Conservation (phyloP, 2,329 filamentous ascomycete genomes). For the Cladosporium sp. region DNA sequence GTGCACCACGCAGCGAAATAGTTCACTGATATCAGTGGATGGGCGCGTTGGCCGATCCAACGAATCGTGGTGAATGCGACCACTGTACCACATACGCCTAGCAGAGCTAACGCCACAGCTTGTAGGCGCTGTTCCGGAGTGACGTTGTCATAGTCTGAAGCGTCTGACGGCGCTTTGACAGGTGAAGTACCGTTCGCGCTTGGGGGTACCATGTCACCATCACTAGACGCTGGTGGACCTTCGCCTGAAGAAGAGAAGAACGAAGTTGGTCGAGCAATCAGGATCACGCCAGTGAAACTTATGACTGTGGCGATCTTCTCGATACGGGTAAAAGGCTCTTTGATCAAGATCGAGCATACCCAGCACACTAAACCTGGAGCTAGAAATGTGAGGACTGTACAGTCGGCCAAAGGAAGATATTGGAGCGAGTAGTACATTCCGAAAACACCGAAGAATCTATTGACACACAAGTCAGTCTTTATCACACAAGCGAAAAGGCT, state of each 20-base stretch:
- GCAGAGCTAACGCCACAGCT: slow-evolving; percentile 66
- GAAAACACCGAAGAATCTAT: not conserved
- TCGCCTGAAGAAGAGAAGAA: slow-evolving; percentile 44
- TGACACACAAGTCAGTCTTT: not conserved
- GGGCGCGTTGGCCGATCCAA: slow-evolving; percentile 73
- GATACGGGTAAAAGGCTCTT: slow-evolving; percentile 71
- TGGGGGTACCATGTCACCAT: slow-evolving; percentile 20
- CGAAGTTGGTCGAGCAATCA: slow-evolving; percentile 71
- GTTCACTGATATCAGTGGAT: slow-evolving; percentile 79
- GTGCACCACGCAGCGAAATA: slow-evolving; percentile 73
- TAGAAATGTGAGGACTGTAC: slow-evolving; percentile 85
- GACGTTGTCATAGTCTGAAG: slow-evolving; percentile 38
- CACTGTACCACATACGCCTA: slow-evolving; percentile 74
- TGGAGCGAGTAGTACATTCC: slow-evolving; percentile 71
- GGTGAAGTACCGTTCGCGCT: slow-evolving; percentile 23
- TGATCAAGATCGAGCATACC: slow-evolving; percentile 69
- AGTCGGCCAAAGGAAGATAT: slow-evolving; percentile 80
- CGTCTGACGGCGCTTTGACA: slow-evolving; percentile 19
- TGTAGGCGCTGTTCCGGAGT: slow-evolving; percentile 63
- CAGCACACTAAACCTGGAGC: slow-evolving; percentile 75
- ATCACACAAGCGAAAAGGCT: not conserved
- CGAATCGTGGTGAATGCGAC: slow-evolving; percentile 72
- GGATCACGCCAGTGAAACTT: slow-evolving; percentile 72
- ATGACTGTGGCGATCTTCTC: slow-evolving; percentile 74
- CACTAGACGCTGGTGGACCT: slow-evolving; percentile 30